Percentiles rank a stretch among this genome's conserved stretches.
These are phyloP conservation scores for Colletotrichum zoysiae DNA, from an alignment of 2,329 filamentous ascomycete genomes.

Conservation along the genomic window DNA sequence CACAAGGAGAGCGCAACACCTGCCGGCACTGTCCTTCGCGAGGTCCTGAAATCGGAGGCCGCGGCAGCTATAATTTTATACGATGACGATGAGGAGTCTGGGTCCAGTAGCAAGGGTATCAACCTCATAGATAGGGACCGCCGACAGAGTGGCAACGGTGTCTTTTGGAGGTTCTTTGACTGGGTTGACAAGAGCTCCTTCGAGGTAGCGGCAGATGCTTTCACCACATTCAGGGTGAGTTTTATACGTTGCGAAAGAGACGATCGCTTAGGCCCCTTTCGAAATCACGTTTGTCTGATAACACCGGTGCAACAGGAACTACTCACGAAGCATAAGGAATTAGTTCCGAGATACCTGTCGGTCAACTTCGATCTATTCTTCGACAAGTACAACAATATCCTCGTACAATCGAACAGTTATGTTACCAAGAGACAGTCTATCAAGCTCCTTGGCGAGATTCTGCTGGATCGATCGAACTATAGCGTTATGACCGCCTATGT, in stretches of 20 bases:
- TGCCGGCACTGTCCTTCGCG: conserved; percentile 88
- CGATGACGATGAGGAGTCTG: conserved; percentile 81
- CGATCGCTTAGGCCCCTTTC: not conserved
- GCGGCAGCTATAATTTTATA: conserved; percentile 93
- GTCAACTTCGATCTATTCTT: conserved; percentile 97
- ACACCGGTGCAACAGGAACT: conserved; percentile 74
- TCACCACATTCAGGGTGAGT: conserved; percentile 92
- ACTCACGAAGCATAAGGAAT: conserved; percentile 90
- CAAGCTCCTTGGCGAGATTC: conserved; percentile 93
- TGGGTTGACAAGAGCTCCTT: conserved; percentile 98
- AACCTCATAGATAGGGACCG: conserved; percentile 81
- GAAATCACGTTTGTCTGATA: conserved; percentile 23
- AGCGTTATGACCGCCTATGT: conserved; percentile 98
- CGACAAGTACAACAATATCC: conserved; percentile 84
- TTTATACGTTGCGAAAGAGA: not conserved
- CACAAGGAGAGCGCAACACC: conserved; percentile 92
- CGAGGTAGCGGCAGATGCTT: conserved; percentile 96
- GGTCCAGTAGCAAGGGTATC: conserved; percentile 81
- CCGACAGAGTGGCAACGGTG: conserved; percentile 81
- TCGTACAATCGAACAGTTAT: conserved; percentile 94
- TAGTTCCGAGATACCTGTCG: conserved; percentile 88
- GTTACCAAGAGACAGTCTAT: conserved; percentile 99
- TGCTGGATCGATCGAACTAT: conserved; percentile 96
- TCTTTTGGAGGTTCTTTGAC: conserved; percentile 97
- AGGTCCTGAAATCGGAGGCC: conserved; percentile 89